phyloP scores from a whole-genome alignment of 2,329 filamentous ascomycete genomes.

The Thielaviopsis ethacetica region DNA sequence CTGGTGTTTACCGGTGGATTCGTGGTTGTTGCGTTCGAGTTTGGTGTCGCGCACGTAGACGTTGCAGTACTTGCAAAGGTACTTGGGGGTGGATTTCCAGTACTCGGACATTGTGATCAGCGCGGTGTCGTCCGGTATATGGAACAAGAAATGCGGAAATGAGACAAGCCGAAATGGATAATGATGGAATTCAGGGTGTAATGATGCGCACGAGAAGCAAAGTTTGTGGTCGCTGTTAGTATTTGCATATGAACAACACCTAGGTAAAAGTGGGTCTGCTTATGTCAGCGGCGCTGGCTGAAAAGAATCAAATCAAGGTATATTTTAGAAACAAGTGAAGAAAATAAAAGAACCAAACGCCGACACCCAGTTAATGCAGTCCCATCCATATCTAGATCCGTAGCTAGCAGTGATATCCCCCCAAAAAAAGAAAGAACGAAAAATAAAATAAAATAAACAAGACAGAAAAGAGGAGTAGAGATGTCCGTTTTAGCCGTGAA shows the following conservation, averaged over 20 bases:
- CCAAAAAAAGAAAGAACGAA: neutral
- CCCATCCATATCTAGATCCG: neutral
- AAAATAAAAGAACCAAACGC: neutral
- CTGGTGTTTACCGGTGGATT: constrained; percentile 73
- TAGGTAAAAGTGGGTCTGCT: neutral
- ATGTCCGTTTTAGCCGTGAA: neutral
- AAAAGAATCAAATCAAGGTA: neutral
- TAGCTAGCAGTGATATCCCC: neutral
- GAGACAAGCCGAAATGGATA: neutral
- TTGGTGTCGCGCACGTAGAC: constrained; percentile 83
- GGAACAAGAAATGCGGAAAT: neutral
- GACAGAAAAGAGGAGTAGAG: neutral
- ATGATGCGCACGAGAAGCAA: neutral
- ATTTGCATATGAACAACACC: neutral
- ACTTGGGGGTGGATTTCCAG: constrained; percentile 95
- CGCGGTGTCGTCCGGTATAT: neutral
- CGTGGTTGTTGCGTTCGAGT: constrained; percentile 77
- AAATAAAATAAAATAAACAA: constrained; percentile 1
- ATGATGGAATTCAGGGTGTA: neutral
- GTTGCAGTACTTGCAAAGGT: constrained; percentile 97
- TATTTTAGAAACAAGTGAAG: neutral
- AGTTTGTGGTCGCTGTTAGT: neutral
- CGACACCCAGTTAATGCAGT: neutral
- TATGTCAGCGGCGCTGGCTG: neutral
- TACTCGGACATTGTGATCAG: constrained; percentile 66